Percentiles rank a stretch among this genome's conserved stretches.
phyloP scores from a whole-genome alignment of 2,329 filamentous ascomycete species.

The Hypocrella siamensis region DNA sequence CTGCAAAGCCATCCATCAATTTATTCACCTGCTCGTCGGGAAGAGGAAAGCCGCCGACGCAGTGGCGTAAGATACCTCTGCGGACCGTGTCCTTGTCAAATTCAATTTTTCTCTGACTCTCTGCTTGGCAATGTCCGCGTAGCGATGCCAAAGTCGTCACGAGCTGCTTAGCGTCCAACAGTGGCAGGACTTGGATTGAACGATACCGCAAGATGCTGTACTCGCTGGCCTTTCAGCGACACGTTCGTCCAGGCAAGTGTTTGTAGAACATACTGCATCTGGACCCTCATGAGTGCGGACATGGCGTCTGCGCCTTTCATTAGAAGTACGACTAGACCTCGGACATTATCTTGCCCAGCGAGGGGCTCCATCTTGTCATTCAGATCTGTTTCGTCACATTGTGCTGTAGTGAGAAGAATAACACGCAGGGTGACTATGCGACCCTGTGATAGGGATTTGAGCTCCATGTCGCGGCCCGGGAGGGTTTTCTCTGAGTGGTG shows the following conservation, averaged over 20 bases:
- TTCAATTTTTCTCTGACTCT: not conserved
- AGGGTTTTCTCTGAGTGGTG: constrained; percentile 21
- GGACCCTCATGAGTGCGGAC: constrained; percentile 23
- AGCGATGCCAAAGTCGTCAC: constrained; percentile 22
- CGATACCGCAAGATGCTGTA: constrained; percentile 17
- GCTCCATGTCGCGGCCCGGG: constrained; percentile 27
- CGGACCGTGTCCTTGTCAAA: not conserved
- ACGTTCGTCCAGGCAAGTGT: not conserved
- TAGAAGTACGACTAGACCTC: constrained; percentile 28
- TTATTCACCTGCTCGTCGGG: constrained; percentile 6
- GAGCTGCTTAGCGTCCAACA: constrained; percentile 19
- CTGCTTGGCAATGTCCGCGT: constrained; percentile 10
- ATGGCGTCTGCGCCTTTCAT: constrained; percentile 17
- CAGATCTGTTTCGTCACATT: constrained; percentile 15
- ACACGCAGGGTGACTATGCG: constrained; percentile 14
- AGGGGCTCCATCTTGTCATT: constrained; percentile 28
- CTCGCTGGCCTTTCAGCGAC: not conserved
- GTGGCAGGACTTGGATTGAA: constrained; percentile 25
- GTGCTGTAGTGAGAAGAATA: constrained; percentile 22
- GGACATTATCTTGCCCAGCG: constrained; percentile 18
- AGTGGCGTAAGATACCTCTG: constrained; percentile 6
- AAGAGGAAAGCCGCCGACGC: constrained; percentile 13
- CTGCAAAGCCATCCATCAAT: not conserved
- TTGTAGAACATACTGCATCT: constrained; percentile 22
- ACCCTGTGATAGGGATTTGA: constrained; percentile 14